Evolutionary conservation across 192 early-diverging fungal species (phyloP), one percentile per base, ranked within the genome.

Genomic region (Chytriomyces confervae): DNA sequence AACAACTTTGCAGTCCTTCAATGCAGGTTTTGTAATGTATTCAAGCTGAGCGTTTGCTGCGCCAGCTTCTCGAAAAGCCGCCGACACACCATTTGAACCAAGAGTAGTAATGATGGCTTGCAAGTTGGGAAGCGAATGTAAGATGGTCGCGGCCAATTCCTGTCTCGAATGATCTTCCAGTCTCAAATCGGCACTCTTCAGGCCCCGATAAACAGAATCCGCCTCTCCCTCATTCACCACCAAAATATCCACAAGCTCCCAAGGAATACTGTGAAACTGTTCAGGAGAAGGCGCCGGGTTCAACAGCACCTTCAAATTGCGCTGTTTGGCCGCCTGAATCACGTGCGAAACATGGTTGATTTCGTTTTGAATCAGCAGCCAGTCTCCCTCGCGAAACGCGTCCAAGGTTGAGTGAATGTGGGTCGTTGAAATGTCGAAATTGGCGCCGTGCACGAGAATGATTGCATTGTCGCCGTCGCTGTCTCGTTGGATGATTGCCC

Each of bases 361-460:
- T 80, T 98, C 96, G 82, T 96, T 97, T 61, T 97, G 95, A 78
- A 95, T 85, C 1, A 97, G 72, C 20, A 96, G 82, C 93, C 92
- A 94, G 75, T 94, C 94, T 10, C 89, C 90, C 23, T 70, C 24
- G 6, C 81, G 77, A 80, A 44, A 82, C 57, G 29, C 61, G 24
- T 61, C 45, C 29, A 67, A 46, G 36, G 50, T 61, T 27, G n/a
- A 11, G 10, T 18, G 7, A 29, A 74, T 77, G 72, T 72, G 78
- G 71, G 24, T 84, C 86, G 24, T 91, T 79, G 23, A 79, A 72
- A 77, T 88, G 81, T 7, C 20, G 6, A 16, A 7, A 85, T 95
- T 96, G 16, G 95, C 89, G 11, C 94, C 63, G 11, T 65, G 11
- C 50, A 89, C 91, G 46, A 98, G 82, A 6, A 98, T 85, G 72